phyloP scores from a whole-genome alignment of 2,329 filamentous ascomycete genomes.

The Trichoderma sp. region DNA sequence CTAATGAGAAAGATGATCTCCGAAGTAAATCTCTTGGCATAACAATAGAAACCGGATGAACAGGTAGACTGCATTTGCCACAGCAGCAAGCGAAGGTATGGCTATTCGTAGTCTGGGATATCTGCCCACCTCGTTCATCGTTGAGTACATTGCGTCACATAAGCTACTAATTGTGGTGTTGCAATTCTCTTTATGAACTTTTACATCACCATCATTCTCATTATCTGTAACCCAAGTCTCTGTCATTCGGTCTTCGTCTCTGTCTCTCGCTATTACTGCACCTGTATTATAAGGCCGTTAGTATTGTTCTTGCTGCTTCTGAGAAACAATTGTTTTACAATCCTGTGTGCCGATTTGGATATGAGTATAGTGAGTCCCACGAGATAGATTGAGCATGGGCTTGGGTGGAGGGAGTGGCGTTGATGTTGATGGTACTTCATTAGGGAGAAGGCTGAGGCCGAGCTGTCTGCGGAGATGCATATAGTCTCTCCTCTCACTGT shows the following conservation, averaged over 20 bases:
- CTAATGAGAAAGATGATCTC: neutral
- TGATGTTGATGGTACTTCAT: neutral
- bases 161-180: neutral
- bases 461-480: neutral
- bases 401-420: neutral
- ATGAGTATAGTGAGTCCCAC: neutral
- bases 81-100: neutral
- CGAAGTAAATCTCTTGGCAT: neutral
- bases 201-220: neutral
- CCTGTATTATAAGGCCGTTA: fast-evolving
- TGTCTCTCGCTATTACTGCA: fast-evolving
- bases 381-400: neutral
- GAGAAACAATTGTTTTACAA: neutral
- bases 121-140: neutral
- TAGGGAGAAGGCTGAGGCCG: neutral
- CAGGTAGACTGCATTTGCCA: no score
- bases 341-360: no score
- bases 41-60: neutral
- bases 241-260: neutral
- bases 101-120: neutral
- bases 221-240: neutral
- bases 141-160: neutral
- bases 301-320: neutral
- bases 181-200: neutral
- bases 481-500: neutral